These are phyloP conservation scores for Phytopythium sindhum DNA, from an alignment of 352 stramenopile genomes.

Conservation along the genomic window DNA sequence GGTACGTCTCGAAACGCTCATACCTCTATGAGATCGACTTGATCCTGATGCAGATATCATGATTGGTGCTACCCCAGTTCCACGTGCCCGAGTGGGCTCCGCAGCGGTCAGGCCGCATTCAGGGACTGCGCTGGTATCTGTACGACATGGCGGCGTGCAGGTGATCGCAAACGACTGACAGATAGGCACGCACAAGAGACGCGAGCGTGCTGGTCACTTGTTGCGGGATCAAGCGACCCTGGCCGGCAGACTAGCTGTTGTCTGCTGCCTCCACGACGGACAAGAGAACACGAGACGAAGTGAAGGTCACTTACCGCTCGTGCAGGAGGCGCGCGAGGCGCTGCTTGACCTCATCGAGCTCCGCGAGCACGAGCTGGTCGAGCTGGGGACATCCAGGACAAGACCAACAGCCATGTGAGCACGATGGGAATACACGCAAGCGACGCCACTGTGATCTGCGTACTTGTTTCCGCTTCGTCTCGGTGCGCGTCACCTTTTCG, in stretches of 20 bases:
- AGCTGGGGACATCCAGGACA: slow-evolving; percentile 21
- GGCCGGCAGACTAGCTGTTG: background rate
- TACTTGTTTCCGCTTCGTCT: slow-evolving; percentile 68
- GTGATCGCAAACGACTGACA: background rate
- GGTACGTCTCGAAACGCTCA: slow-evolving; percentile 27
- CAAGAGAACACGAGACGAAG: too few species aligned
- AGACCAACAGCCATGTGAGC: background rate
- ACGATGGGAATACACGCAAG: background rate
- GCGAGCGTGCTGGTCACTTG: too few species aligned
- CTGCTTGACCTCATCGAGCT: slow-evolving; percentile 66
- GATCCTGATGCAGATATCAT: background rate
- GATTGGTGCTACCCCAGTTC: slow-evolving; percentile 45
- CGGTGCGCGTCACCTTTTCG: slow-evolving; percentile 36
- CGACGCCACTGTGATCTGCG: background rate
- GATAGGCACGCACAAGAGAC: too few species aligned
- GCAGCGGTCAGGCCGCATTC: slow-evolving; percentile 41
- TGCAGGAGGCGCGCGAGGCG: slow-evolving; percentile 49
- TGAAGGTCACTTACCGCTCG: slow-evolving; percentile 6
- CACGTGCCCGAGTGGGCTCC: slow-evolving; percentile 69
- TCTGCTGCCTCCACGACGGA: too few species aligned
- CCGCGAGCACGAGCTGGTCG: slow-evolving; percentile 52
- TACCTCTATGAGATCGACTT: background rate
- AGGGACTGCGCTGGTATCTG: slow-evolving; percentile 70
- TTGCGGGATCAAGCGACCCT: too few species aligned
- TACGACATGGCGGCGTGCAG: slow-evolving; percentile 45